Base-by-base conservation (phyloP, 75 land plant species). In the Sequoiadendron giganteum region DNA sequence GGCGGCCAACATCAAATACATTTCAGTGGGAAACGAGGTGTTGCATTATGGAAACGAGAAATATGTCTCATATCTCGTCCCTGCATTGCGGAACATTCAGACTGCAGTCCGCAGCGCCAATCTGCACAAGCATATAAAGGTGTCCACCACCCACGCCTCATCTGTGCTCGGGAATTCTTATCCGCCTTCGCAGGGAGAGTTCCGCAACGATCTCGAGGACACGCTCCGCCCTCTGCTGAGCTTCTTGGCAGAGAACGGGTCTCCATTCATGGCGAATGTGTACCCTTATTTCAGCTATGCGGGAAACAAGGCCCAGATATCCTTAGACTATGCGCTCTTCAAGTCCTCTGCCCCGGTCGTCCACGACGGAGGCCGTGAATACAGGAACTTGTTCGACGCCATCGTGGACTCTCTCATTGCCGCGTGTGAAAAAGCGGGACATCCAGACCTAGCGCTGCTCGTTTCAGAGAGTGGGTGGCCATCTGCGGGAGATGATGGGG, bases 401-500 rank as follows among this genome's bases (percentile, higher is more conserved):
- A 95, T 91, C 91, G 49, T 97, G 21, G 99, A 97, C 90, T 95
- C 96, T 45, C 91, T 96, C 42, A 87, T 91, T 86, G 81, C 93
- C 82, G 95, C 95, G 25, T 93, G 95, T 91, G 90, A 89, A 87
- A 68, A 58, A 81, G 81, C 92, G 39, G 97, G 96, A 10, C 95
- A 87, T 87, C 87, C 61, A 15, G 93, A 94, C 77, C 92, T 97
- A 42, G 40, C 86, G 0, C 2, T 91, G 19, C 49, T 75, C 47
- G 54, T 91, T 43, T 42, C 87, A 2, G 47, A 86, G 82, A 86
- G 76, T 11, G 82, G 87, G 43, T 86, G 87, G 78, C 87, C 78
- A 2, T 86, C 87, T 28, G 87, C 28, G 10, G 87, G 76, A 34
- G 68, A 9, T 5, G 21, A 48, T 18, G 15, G 16, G 30, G 87